Conservation (phyloP, 345 rosid genomes). For the Odontarrhena argentea region DNA sequence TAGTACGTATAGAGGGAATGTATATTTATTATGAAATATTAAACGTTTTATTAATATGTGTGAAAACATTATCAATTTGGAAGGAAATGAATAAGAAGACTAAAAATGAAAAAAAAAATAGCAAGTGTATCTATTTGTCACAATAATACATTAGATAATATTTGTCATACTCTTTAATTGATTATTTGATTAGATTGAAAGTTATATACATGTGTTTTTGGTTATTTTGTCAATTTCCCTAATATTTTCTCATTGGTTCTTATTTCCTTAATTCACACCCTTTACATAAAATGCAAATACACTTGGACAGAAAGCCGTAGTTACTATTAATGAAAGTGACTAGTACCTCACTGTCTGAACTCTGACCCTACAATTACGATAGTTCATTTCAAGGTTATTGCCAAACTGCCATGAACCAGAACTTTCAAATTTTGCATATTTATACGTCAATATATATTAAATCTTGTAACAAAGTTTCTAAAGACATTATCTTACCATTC, state of each 20-base stretch:
- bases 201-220: too few species aligned
- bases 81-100: too few species aligned
- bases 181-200: too few species aligned
- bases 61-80: too few species aligned
- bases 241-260: background rate
- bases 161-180: too few species aligned
- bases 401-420: constrained; percentile 17
- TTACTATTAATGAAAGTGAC: background rate
- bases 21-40: too few species aligned
- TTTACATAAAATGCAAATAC: background rate
- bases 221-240: too few species aligned
- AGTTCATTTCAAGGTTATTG: background rate
- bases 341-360: constrained; percentile 7
- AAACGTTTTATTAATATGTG: too few species aligned
- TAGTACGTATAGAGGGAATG: too few species aligned
- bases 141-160: too few species aligned
- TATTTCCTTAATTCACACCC: background rate
- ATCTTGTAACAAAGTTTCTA: background rate
- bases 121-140: too few species aligned
- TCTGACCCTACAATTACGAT: constrained; percentile 14
- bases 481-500: background rate
- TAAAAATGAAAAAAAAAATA: too few species aligned
- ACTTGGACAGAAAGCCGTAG: background rate
- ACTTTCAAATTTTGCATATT: background rate
- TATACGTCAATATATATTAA: background rate